Evolutionary conservation across 495 filamentous ascomycete species (phyloP).

Genomic region (Massariosphaeria phaeospora): DNA sequence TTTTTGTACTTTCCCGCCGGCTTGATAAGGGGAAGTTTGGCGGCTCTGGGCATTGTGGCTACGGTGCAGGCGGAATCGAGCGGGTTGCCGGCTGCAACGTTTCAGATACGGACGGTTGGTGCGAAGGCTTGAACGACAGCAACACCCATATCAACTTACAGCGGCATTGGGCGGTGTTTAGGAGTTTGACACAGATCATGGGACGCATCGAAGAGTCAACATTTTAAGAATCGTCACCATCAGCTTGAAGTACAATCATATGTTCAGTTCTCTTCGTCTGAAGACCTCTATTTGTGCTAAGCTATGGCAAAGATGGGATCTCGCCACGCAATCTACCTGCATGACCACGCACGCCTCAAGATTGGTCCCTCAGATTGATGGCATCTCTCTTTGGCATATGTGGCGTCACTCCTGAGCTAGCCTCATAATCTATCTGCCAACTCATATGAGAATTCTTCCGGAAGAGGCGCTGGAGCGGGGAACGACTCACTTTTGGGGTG

Average conservation of each 20-base stretch:
- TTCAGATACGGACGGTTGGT: slow-evolving; percentile 87
- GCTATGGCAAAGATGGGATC: neutral
- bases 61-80: slow-evolving; percentile 83
- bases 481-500: slow-evolving; percentile 45
- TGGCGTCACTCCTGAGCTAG: neutral
- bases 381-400: neutral
- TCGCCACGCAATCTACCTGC: neutral
- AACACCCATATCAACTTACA: slow-evolving; percentile 1
- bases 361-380: neutral
- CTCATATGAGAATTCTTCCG: slow-evolving; percentile 20
- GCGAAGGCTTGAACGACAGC: slow-evolving; percentile 45
- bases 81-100: slow-evolving; percentile 82
- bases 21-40: slow-evolving; percentile 79
- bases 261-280: neutral
- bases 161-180: slow-evolving; percentile 27
- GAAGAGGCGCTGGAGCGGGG: neutral
- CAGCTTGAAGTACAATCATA: neutral
- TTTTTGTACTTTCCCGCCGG: slow-evolving; percentile 95
- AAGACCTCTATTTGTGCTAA: neutral
- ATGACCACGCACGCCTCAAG: neutral
- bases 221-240: neutral
- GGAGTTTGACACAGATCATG: neutral
- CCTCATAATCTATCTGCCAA: slow-evolving; percentile 30
- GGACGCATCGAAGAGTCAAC: neutral
- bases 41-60: slow-evolving; percentile 83